These are phyloP conservation scores for Leishmania tropica DNA, from an alignment of 208 protist genomes.

Conservation along the genomic window DNA sequence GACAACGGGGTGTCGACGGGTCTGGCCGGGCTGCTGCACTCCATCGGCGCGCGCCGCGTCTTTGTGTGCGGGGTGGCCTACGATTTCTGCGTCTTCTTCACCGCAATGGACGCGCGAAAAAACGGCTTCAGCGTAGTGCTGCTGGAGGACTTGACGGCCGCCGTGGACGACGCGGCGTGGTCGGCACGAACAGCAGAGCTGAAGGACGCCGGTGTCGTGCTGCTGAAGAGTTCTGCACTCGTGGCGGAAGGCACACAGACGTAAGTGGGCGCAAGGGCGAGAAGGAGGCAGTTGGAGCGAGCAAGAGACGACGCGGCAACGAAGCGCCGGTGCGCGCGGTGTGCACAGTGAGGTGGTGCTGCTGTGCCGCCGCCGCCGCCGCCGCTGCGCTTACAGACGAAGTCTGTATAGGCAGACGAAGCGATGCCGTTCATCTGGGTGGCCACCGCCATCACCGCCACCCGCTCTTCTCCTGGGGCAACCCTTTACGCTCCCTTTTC, in stretches of 20 bases:
- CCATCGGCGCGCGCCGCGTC: conserved; percentile 49
- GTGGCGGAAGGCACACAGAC: not conserved
- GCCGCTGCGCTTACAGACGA: no score
- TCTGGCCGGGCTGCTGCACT: conserved; percentile 43
- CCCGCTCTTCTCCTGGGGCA: not conserved
- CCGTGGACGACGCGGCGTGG: conserved; percentile 27
- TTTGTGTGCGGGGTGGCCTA: conserved; percentile 69
- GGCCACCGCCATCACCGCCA: not conserved
- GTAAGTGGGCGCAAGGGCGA: not conserved
- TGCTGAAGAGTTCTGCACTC: conserved; percentile 4
- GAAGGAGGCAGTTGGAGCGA: not conserved
- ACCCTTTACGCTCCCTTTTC: not conserved
- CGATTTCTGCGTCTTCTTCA: conserved; percentile 75
- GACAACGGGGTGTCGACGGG: conserved; percentile 37
- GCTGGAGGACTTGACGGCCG: conserved; percentile 50
- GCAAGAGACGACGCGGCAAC: not conserved
- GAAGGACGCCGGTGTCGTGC: conserved; percentile 1
- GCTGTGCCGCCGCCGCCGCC: not conserved
- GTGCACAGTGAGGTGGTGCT: not conserved
- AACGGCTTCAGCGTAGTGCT: conserved; percentile 52
- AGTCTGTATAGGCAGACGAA: no score
- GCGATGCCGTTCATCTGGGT: not conserved
- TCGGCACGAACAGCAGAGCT: conserved; percentile 8
- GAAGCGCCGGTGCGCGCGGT: not conserved
- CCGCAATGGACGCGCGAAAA: conserved; percentile 49